Evolutionary conservation across 192 early-diverging fungal species (phyloP).

Genomic region (Gryganskiella cystojenkinii): DNA sequence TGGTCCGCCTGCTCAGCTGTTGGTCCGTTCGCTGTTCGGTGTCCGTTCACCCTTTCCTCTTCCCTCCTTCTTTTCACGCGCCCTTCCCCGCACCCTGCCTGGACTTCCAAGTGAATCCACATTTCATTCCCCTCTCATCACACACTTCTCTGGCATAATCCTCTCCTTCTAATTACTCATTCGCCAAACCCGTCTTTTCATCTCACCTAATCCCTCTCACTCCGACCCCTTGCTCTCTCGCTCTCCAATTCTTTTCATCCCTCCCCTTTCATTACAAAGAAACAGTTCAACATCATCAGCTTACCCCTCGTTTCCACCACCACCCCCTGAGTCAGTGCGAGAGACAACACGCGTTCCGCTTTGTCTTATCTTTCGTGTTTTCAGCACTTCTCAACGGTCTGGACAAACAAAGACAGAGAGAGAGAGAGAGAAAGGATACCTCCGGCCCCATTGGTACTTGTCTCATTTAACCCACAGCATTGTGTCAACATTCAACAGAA

Average conservation of each 20-base stretch:
- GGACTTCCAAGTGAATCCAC: too few relatives aligned
- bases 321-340: not conserved
- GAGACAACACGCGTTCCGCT: too few relatives aligned
- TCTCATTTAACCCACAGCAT: not conserved
- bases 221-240: conserved; percentile 1
- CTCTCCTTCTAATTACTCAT: not conserved
- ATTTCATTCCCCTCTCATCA: not conserved
- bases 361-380: too few relatives aligned
- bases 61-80: not conserved
- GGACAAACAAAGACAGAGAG: not conserved
- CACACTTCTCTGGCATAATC: not conserved
- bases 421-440: too few relatives aligned
- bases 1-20: not conserved
- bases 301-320: not conserved
- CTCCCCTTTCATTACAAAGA: not conserved
- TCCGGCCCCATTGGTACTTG: not conserved
- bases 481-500: too few relatives aligned
- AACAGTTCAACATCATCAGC: too few relatives aligned
- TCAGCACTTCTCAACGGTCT: not conserved
- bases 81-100: conserved; percentile 10
- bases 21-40: not conserved
- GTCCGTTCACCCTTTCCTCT: not conserved
- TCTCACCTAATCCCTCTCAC: too few relatives aligned
- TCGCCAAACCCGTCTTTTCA: not conserved
- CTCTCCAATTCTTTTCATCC: not conserved